Evolutionary conservation across 83 land plant genomes (phyloP), one percentile per base, ranked within the genome.

Genomic region (Larix sibirica): DNA sequence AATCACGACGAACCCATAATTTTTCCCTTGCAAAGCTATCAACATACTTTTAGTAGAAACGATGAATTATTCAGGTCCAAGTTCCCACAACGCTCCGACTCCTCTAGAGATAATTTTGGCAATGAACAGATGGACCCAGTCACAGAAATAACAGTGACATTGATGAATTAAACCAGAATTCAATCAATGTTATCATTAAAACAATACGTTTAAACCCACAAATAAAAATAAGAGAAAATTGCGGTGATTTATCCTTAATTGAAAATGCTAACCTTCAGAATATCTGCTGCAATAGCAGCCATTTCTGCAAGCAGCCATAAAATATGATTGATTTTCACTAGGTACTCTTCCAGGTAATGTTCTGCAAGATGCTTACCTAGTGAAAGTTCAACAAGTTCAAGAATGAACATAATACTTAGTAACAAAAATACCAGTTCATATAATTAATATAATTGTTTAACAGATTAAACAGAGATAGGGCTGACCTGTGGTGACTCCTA

Each of bases 61-160:
- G 96, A 85, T 3, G 96, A 94, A 6, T 90, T 85, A 76, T 95
- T 87, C 28, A 95, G 89, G 2, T 87, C 90, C 44, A 95, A 80
- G 66, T 93, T 79, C 10, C 47, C 68, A 66, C 97, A 95, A 33
- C 65, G 79, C 3, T 83, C 78, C 0, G 59, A 1, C n/a, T 89
- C 63, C 0, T 86, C 86, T 0, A 3, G 13, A 4, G 93, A 81
- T 4, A 95, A 33, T 38, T 86, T 83, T 2, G 58, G 61, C 16
- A 75, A 79, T 10, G 77, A 77, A 79, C 97, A 95, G 16, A 95
- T 89, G 1, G 91, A 78, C 23, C 94, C 96, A 2, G 89, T 82
- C 4, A 95, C 93, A 12, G 95, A 87, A 14, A 93, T 73, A 4
- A 95, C 85, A 21, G 94, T 84, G 12, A 95, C 86, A 47, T 95